A percentile compares a stretch with the other conserved stretches of the same genome.
Conservation (phyloP, 768 basidiomycete species). For the Tylopilus felleus region DNA sequence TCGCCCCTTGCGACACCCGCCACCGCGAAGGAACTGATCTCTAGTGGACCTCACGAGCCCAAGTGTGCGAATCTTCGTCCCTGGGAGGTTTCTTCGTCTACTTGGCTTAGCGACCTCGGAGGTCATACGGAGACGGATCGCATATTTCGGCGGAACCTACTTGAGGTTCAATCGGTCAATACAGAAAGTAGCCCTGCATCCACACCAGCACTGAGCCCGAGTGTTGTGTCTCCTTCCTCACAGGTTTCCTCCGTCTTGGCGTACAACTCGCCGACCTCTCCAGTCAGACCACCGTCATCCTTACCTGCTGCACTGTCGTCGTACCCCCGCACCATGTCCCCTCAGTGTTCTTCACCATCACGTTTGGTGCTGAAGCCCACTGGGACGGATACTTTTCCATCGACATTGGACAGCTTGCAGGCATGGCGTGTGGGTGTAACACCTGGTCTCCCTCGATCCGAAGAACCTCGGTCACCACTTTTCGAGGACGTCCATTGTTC, state of each 20-base stretch:
- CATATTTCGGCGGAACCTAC: conserved; percentile 26
- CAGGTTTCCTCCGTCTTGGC: conserved; percentile 16
- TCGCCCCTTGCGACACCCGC: conserved; percentile 12
- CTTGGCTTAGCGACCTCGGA: conserved; percentile 33
- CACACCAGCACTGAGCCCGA: conserved; percentile 23
- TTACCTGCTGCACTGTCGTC: conserved; percentile 13
- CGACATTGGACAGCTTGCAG: conserved; percentile 26
- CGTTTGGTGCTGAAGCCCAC: conserved; percentile 25
- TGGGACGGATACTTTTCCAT: conserved; percentile 33
- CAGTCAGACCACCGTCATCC: conserved; percentile 15
- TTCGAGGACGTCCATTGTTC: conserved; percentile 10
- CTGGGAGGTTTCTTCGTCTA: conserved; percentile 24
- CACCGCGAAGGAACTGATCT: conserved; percentile 1
- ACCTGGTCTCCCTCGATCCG: conserved; percentile 15
- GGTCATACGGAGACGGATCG: conserved; percentile 31
- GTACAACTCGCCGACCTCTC: conserved; percentile 11
- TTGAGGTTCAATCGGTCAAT: conserved; percentile 10
- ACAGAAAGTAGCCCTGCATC: conserved; percentile 23
- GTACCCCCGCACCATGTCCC: conserved; percentile 12
- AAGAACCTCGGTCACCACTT: conserved; percentile 14
- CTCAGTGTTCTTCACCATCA: conserved; percentile 7
- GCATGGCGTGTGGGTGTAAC: conserved; percentile 28
- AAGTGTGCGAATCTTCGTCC: conserved; percentile 16
- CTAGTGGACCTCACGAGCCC: conserved; percentile 5
- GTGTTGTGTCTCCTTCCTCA: conserved; percentile 20